Evolutionary conservation across 1,139 yeast species (phyloP), one percentile per base, ranked within the genome.

Genomic region (Blastobotrys arbuscula): DNA sequence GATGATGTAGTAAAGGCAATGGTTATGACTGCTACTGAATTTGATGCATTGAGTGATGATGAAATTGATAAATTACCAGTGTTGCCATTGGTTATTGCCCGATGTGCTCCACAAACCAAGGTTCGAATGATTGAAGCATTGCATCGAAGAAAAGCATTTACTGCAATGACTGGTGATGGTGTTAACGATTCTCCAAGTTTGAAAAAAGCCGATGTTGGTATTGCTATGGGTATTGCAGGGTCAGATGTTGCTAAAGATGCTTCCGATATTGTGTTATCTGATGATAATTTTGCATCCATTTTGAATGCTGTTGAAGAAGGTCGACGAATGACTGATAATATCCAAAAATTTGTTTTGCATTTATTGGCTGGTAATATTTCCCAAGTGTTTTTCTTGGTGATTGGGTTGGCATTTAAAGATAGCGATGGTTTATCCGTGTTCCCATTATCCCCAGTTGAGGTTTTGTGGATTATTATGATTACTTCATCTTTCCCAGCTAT

Each of bases 101-200:
- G 98, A 71, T 89, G 97, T 12, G 84, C 97, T 0, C 98, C 98
- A 1, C 96, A 90, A 64, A 96, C 92, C 71, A 92, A 92, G 67
- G 86, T 92, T 53, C 76, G 85, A 47, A 92, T 92, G 67, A 96
- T 92, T 30, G 79, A 86, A 61, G 97, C 97, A 0, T 75, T 92
- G 58, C 97, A 92, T 67, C 77, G 81, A 63, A 78, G 95, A 60
- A 97, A 97, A 43, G 96, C 92, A 66, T 82, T 92, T 54, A 97
- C 92, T 45, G 98, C 97, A 37, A 92, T 92, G 98, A 92, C 98
- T 12, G 98, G 98, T 57, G 98, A 92, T 67, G 98, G 98, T 69
- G 98, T 92, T 26, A 92, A 92, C 65, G 98, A 92, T 70, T 97
- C 98, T 0, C 98, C 98, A 15, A 97, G 98, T 5, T 77, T 92